A percentile compares a stretch with the other conserved stretches of the same genome.
Conservation (phyloP, 2,329 filamentous ascomycete genomes). For the Xylaria sp. region DNA sequence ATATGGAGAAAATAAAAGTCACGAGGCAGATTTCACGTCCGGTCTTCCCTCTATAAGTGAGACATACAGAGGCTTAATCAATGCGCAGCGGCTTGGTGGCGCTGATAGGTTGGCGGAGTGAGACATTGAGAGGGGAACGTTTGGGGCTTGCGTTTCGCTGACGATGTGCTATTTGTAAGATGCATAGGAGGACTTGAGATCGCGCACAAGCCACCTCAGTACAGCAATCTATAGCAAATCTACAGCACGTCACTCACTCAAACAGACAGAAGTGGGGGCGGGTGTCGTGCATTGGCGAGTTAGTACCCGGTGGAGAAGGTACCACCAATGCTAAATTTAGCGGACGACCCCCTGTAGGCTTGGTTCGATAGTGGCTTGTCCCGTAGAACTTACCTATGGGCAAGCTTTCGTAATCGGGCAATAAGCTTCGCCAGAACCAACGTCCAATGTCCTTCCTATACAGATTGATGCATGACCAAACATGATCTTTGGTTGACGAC, state of each 20-base stretch:
- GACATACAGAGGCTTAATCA: slow-evolving; percentile 33
- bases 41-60: slow-evolving; percentile 22
- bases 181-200: no score
- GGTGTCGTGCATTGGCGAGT: slow-evolving; percentile 30
- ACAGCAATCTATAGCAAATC: no score
- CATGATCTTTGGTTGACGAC: slow-evolving; percentile 7
- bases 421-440: slow-evolving; percentile 8
- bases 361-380: slow-evolving; percentile 10
- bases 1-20: slow-evolving; percentile 22
- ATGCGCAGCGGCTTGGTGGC: slow-evolving; percentile 17
- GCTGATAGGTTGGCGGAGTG: slow-evolving; percentile 32
- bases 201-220: neutral
- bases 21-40: slow-evolving; percentile 28
- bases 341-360: neutral
- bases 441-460: neutral
- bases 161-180: no score
- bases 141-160: slow-evolving; percentile 12
- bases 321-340: slow-evolving; percentile 11
- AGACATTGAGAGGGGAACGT: slow-evolving; percentile 31
- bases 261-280: slow-evolving; percentile 3
- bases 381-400: slow-evolving; percentile 3
- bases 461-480: slow-evolving; percentile 8
- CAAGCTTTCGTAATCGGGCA: slow-evolving; percentile 14
- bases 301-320: slow-evolving; percentile 8
- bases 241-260: slow-evolving; percentile 15